phyloP scores from a whole-genome alignment of 768 basidiomycete genomes.

The Suillus cothurnatus region DNA sequence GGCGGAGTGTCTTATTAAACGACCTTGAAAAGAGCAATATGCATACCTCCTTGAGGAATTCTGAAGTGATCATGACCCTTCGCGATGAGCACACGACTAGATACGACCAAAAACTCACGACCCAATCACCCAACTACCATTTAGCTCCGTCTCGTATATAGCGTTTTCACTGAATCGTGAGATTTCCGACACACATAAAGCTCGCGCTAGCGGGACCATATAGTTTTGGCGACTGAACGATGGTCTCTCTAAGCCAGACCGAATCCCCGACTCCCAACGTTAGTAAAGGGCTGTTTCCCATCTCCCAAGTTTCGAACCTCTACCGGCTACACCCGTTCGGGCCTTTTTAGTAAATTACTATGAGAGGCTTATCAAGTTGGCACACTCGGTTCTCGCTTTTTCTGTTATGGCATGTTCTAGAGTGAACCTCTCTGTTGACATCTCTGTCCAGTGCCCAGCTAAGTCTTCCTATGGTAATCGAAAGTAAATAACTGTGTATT shows the following conservation, averaged over 20 bases:
- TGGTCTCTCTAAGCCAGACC: background rate
- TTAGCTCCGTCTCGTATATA: constrained; percentile 29
- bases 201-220: background rate
- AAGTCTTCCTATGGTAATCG: too few species aligned
- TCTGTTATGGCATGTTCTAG: too few species aligned
- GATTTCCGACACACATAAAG: background rate
- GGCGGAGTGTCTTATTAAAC: background rate
- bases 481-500: too few species aligned
- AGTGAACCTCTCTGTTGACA: too few species aligned
- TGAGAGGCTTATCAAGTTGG: too few species aligned
- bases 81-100: constrained; percentile 10
- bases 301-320: too few species aligned
- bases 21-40: background rate
- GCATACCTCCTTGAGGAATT: constrained; percentile 55
- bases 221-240: background rate
- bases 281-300: too few species aligned
- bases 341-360: too few species aligned
- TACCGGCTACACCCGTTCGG: too few species aligned
- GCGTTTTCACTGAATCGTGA: background rate
- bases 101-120: constrained; percentile 37
- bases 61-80: constrained; percentile 33
- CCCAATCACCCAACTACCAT: constrained; percentile 47
- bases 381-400: too few species aligned
- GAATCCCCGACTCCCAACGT: background rate
- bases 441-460: too few species aligned